phyloP scores from a whole-genome alignment of 768 basidiomycete species.

The Solioccasus polychromus region DNA sequence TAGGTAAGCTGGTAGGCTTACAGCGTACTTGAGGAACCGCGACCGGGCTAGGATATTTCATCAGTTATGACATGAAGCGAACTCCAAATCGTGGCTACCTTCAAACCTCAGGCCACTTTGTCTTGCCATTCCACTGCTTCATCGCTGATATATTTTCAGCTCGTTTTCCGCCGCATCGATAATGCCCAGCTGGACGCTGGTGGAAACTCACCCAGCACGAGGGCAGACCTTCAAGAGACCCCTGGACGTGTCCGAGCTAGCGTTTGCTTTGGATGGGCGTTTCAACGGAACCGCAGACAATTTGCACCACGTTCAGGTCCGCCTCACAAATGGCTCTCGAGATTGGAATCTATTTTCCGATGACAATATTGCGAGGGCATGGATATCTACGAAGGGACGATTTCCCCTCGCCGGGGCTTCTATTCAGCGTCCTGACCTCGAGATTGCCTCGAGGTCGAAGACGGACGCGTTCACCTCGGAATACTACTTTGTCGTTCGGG shows the following conservation, averaged over 20 bases:
- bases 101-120: too few species aligned
- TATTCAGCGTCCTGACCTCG: not conserved
- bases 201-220: not conserved
- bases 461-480: slow-evolving; percentile 2
- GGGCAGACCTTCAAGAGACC: slow-evolving; percentile 32
- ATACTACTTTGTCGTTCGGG: slow-evolving; percentile 40
- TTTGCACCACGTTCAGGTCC: slow-evolving; percentile 29
- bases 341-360: slow-evolving; percentile 24
- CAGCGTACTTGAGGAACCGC: too few species aligned
- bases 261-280: slow-evolving; percentile 41
- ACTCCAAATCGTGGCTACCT: too few species aligned
- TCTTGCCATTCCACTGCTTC: too few species aligned
- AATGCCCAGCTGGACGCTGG: slow-evolving; percentile 19
- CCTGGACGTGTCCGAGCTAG: slow-evolving; percentile 38
- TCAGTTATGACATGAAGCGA: too few species aligned
- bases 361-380: slow-evolving; percentile 40
- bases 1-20: too few species aligned
- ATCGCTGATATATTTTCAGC: too few species aligned
- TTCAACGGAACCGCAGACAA: slow-evolving; percentile 46
- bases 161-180: not conserved
- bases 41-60: too few species aligned
- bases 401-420: slow-evolving; percentile 49
- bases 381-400: slow-evolving; percentile 45
- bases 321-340: slow-evolving; percentile 26
- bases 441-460: not conserved